Evolutionary conservation across 164 flowering plant genomes (phyloP), one percentile per base, ranked within the genome.

Genomic region (Magnolia officinalis): DNA sequence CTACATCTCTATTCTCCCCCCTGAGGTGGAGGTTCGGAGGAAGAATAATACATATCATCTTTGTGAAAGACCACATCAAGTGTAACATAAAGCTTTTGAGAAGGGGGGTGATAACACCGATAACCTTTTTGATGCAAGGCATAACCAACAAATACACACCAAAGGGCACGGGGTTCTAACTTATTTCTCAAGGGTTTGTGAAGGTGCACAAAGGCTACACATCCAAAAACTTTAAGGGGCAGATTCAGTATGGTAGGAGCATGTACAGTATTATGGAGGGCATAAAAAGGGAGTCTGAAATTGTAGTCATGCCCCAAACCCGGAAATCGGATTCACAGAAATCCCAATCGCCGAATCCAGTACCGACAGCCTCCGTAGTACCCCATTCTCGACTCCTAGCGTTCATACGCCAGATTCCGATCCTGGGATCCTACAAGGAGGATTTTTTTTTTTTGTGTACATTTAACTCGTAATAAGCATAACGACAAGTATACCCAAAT

Each of bases 181-280:
- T 13, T 52, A 72, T 19, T 50, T 50, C 63, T 50, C 18, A 71
- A 50, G 63, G 13, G 63, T 50, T 51, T 71, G 63, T 50, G 74
- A 50, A 71, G 29, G 20, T 71, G 64, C 7, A 71, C 64, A 71
- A n/a, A 71, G 58, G 24, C 74, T 51, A 50, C 64, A 50, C 74
- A 50, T 31, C 74, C 74, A 50, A 50, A 52, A 16, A 71, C 31
- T 71, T 20, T 70, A 49, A 2, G 72, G 6, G 49, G 7, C 20
- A 70, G 9, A 70, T 37, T 70, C 19, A 24, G 51, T 9, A 18
- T 20, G 4, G 55, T 70, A 37, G n/a, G 21, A 37, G 55, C 55
- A 70, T 50, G 1, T 24, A 63, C 9, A 63, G 29, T 23, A 23
- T 19, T 8, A 63, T 63, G 23, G n/a, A 63, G 26, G n/a, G n/a